Percentiles rank a stretch among this genome's conserved stretches.
phyloP scores from a whole-genome alignment of 2,329 filamentous ascomycete species.

The Trichoderma breve region DNA sequence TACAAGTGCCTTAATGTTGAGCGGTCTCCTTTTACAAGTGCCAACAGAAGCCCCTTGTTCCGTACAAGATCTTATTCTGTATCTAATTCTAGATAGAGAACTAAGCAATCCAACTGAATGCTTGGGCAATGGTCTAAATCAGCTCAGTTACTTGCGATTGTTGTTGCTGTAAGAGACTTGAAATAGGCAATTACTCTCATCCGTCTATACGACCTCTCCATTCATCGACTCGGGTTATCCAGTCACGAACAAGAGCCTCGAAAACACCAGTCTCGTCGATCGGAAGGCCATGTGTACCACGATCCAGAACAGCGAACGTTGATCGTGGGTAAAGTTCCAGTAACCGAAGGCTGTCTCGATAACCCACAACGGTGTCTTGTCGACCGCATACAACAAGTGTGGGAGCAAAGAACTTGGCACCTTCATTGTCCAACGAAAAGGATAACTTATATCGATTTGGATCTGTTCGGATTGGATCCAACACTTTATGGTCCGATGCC shows the following conservation, averaged over 20 bases:
- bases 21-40: too few species aligned
- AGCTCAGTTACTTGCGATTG: not conserved
- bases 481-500: not conserved
- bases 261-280: conserved; percentile 21
- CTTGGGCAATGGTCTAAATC: not conserved
- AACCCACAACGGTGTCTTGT: conserved; percentile 19
- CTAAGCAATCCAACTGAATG: too few species aligned
- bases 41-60: too few species aligned
- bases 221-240: conserved; percentile 18
- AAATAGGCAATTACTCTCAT: not conserved
- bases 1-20: fast-evolving
- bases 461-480: conserved; percentile 16
- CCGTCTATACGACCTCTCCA: conserved; percentile 10
- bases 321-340: conserved; percentile 20
- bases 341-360: conserved; percentile 20
- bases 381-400: conserved; percentile 20
- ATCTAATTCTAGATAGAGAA: too few species aligned
- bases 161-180: too few species aligned
- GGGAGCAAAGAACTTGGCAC: conserved; percentile 13
- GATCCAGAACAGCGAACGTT: conserved; percentile 19
- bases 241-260: conserved; percentile 20
- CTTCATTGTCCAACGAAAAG: not conserved
- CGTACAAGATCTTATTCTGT: too few species aligned
- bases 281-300: conserved; percentile 20
- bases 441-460: conserved; percentile 18